These are phyloP conservation scores for Metschnikowia continentalis DNA, from an alignment of 805 yeast species.

Conservation along the genomic window DNA sequence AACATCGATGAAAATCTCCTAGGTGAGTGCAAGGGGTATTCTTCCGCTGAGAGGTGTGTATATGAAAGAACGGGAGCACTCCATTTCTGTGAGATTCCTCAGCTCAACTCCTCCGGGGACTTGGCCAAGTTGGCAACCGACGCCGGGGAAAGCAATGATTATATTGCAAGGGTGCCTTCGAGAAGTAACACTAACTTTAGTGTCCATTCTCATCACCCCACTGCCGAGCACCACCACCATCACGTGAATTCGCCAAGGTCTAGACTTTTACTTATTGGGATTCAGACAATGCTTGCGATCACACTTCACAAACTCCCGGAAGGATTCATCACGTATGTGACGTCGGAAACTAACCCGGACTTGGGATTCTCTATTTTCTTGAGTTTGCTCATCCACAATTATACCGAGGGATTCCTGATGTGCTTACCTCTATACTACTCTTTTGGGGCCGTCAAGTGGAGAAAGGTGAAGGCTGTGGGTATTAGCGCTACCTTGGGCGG, in stretches of 20 bases:
- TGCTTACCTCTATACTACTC: constrained; percentile 85
- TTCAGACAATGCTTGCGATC: constrained; percentile 86
- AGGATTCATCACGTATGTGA: constrained; percentile 85
- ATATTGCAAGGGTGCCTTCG: background rate
- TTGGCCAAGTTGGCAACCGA: background rate
- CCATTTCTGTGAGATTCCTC: constrained; percentile 41
- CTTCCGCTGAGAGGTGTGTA: constrained; percentile 38
- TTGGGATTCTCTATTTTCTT: constrained; percentile 79
- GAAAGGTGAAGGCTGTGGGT: constrained; percentile 53
- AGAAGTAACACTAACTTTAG: background rate
- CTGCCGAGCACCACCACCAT: constrained; percentile 62
- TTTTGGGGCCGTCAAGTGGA: constrained; percentile 38
- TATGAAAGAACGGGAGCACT: constrained; percentile 18
- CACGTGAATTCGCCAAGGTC: constrained; percentile 74
- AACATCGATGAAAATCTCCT: constrained; percentile 19
- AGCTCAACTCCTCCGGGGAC: constrained; percentile 10
- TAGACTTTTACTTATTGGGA: constrained; percentile 76
- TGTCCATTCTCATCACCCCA: constrained; percentile 11
- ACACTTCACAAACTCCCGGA: constrained; percentile 92
- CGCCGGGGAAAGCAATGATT: background rate
- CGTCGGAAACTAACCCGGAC: constrained; percentile 57
- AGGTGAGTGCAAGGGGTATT: constrained; percentile 49
- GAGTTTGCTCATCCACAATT: constrained; percentile 83
- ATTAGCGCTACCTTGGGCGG: constrained; percentile 74
- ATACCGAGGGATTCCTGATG: constrained; percentile 92